Evolutionary conservation across 2,329 filamentous ascomycete species (phyloP).

Genomic region (Magnaporthiopsis rhizophila): DNA sequence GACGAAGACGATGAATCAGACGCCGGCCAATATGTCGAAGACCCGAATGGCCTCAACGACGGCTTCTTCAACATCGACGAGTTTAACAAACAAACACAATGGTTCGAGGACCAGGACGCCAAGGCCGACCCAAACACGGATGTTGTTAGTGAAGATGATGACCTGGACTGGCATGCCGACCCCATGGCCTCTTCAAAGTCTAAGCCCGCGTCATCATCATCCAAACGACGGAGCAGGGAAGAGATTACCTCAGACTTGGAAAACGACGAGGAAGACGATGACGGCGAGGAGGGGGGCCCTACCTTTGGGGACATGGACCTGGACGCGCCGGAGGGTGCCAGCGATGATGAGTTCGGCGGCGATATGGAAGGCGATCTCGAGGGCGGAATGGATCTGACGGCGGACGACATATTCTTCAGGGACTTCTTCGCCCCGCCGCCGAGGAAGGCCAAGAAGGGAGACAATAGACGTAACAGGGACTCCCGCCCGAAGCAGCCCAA

Average conservation of each 20-base stretch:
- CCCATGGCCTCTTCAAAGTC: constrained; percentile 43
- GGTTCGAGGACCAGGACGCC: constrained; percentile 78
- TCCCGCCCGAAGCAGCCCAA: constrained; percentile 29
- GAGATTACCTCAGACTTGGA: constrained; percentile 22
- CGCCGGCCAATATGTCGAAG: constrained; percentile 52
- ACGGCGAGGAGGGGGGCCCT: constrained; percentile 68
- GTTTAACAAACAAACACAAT: constrained; percentile 91
- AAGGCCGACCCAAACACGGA: constrained; percentile 68
- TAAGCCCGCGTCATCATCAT: constrained; percentile 19
- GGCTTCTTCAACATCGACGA: constrained; percentile 97
- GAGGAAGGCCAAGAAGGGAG: constrained; percentile 55
- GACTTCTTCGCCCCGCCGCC: constrained; percentile 89
- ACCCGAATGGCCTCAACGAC: constrained; percentile 84
- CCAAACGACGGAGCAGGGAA: constrained; percentile 14
- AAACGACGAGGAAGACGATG: constrained; percentile 38
- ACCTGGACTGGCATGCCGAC: constrained; percentile 80
- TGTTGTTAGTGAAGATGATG: constrained; percentile 72
- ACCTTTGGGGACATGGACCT: constrained; percentile 77
- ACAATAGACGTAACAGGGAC: constrained; percentile 32
- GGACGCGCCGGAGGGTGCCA: constrained; percentile 62
- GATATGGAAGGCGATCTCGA: constrained; percentile 47
- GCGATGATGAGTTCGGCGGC: constrained; percentile 53
- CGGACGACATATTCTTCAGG: constrained; percentile 82
- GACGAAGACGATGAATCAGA: constrained; percentile 36
- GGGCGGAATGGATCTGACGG: constrained; percentile 54